These are phyloP conservation scores for Fragosphaeria purpurea DNA, from an alignment of 2,329 filamentous ascomycete species.

Conservation along the genomic window DNA sequence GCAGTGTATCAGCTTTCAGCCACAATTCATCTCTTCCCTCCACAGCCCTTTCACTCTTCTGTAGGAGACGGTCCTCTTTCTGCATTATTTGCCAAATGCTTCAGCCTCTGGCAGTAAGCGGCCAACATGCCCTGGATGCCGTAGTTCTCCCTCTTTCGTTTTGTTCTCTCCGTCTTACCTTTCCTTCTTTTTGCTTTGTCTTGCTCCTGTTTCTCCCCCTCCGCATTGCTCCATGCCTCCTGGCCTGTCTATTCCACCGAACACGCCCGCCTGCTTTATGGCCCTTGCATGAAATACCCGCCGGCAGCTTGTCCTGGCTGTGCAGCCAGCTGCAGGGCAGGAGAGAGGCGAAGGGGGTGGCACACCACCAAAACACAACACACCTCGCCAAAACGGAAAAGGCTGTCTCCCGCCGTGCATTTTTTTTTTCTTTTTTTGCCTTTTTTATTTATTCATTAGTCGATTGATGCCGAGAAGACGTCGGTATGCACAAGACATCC, in stretches of 20 bases:
- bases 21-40: no score
- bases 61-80: no score
- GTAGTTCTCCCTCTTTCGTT: no score
- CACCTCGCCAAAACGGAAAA: background rate
- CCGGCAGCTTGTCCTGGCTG: background rate
- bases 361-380: background rate
- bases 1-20: no score
- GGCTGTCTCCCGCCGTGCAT: background rate
- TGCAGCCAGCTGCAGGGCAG: background rate
- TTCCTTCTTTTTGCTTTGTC: background rate
- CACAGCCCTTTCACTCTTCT: no score
- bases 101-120: no score
- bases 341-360: background rate
- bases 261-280: background rate
- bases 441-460: background rate
- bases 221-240: no score
- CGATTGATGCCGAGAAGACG: background rate
- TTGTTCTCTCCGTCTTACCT: background rate
- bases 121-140: no score
- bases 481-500: background rate
- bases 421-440: background rate
- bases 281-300: conserved; percentile 6
- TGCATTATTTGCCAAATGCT: no score
- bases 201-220: background rate
- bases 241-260: background rate